A percentile compares a stretch with the other conserved stretches of the same genome.
Conservation (phyloP, 345 rosid genomes). For the Rhizophora apiculata region DNA sequence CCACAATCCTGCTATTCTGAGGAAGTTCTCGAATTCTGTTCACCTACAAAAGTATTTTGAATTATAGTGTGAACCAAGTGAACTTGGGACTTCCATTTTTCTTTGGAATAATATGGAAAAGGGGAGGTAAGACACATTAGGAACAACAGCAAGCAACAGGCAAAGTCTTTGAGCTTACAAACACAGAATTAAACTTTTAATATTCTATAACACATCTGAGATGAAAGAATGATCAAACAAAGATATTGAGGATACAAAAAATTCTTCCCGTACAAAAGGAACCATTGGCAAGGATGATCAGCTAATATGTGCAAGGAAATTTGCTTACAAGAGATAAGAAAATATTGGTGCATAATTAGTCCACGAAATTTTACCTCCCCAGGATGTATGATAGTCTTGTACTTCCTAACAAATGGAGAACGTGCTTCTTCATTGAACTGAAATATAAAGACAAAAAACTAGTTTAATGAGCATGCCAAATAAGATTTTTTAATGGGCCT, state of each 20-base stretch:
- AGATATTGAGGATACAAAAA: no score
- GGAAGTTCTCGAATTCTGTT: conserved; percentile 99
- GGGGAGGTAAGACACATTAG: no score
- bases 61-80: not conserved
- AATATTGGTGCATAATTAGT: not conserved
- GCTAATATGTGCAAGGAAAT: not conserved
- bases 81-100: no score
- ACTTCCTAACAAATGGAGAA: conserved; percentile 97
- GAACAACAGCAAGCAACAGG: no score
- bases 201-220: no score
- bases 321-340: not conserved
- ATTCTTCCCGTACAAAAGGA: no score
- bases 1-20: conserved; percentile 85
- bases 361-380: conserved; percentile 64
- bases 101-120: no score
- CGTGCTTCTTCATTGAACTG: conserved; percentile 99
- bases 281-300: not conserved
- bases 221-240: no score
- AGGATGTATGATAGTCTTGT: conserved; percentile 98
- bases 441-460: not conserved
- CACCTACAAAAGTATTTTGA: conserved; percentile 47
- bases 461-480: not conserved
- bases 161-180: no score
- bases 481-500: not conserved
- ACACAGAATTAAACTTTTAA: no score